Evolutionary conservation across 2,329 filamentous ascomycete species (phyloP), one percentile per base, ranked within the genome.

Genomic region (Pseudogymnoascus sp.): DNA sequence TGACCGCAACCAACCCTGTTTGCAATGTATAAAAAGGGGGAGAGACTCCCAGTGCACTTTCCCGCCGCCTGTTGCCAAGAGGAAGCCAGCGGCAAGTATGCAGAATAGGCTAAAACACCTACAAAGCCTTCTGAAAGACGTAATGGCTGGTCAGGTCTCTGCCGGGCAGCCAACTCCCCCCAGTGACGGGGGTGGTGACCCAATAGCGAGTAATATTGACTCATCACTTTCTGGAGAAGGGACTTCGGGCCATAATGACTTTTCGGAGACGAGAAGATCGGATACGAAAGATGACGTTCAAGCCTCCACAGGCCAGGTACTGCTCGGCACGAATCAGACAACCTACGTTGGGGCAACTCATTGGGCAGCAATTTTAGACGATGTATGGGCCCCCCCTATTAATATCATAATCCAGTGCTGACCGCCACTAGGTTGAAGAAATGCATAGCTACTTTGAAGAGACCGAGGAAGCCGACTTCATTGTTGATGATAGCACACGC

Each of bases 321-420:
- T 83, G 19, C 72, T 75, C 21, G 76, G 78, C 2, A 70, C 76
- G 36, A 72, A 73, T 61, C 76, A 75, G 9, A 78, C 77, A 44
- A 82, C 78, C 4, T 86, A 84, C 67, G 78, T 86, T 4, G 83
- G 83, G 1, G 82, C 82, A 3, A 85, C 83, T 50, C 83, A 86
- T 65, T 84, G 82, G 67, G 80, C 84, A 75, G 83, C 83, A 1
- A 84, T 86, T 72, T 72, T 86, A 10, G 81, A 85, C 69, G 81
- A 86, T 75, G 83, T 85, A 68, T 77, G 79, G 73, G 44, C 35
- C 26, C 31, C 13, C 44, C 42, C 19, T n/a, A 17, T 26, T 31
- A 10, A 3, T 15, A 13, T 36, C 17, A 33, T 21, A 21, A 5
- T 33, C 8, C 3, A 26, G 60, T 57, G 6, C 44, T 60, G 31